phyloP scores from a whole-genome alignment of 2,329 filamentous ascomycete species.

The Trichoderma atrobrunneum region DNA sequence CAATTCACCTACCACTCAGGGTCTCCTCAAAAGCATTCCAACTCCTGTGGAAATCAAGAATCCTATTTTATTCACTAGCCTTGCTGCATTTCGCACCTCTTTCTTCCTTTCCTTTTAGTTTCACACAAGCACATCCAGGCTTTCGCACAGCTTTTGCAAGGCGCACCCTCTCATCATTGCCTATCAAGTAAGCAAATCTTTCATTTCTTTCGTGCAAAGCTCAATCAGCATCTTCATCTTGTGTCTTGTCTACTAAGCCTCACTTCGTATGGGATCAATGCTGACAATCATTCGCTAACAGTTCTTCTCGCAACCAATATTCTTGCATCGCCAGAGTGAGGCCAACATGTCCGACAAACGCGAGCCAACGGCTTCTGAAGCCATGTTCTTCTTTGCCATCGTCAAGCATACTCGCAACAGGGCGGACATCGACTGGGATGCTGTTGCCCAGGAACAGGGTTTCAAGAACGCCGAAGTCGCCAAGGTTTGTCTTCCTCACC shows the following conservation, averaged over 20 bases:
- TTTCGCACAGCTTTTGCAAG: background rate
- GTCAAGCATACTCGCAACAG: conserved; percentile 43
- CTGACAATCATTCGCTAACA: background rate
- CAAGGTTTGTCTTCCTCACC: conserved; percentile 33
- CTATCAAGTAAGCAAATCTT: background rate
- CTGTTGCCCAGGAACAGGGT: conserved; percentile 40
- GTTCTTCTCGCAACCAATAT: background rate
- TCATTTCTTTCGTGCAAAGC: background rate
- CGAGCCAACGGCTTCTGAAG: conserved; percentile 41
- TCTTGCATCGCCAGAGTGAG: background rate
- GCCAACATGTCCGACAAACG: conserved; percentile 35
- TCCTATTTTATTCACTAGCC: background rate
- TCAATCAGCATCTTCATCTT: background rate
- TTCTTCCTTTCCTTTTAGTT: background rate
- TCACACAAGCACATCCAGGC: background rate
- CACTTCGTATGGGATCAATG: background rate
- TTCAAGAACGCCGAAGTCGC: conserved; percentile 48
- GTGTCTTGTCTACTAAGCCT: background rate
- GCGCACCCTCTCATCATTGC: background rate
- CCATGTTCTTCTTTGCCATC: conserved; percentile 45
- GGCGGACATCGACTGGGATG: conserved; percentile 48
- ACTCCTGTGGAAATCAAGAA: background rate
- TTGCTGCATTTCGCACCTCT: background rate
- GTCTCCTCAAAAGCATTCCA: background rate
- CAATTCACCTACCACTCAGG: background rate